Conservation (phyloP, 1,139 yeast genomes). For the Geotrichum cucujoidarum region DNA sequence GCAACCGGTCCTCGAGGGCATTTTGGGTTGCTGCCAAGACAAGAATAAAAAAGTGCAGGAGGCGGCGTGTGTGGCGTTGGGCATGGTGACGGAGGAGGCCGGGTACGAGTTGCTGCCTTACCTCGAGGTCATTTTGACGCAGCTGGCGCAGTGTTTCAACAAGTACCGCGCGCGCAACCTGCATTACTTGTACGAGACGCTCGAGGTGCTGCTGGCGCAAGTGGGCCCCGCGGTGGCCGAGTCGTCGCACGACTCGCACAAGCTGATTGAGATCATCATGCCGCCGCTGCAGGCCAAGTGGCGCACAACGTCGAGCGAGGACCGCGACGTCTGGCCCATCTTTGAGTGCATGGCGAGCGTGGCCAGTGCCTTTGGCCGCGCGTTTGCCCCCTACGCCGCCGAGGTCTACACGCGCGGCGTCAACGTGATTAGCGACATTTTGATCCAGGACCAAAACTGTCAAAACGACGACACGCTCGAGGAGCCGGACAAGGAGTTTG, state of each 20-base stretch:
- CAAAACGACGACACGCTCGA: constrained; percentile 54
- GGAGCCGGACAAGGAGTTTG: constrained; percentile 84
- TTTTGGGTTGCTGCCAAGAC: constrained; percentile 72
- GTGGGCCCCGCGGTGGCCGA: constrained; percentile 43
- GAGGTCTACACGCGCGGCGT: constrained; percentile 82
- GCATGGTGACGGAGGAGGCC: constrained; percentile 74
- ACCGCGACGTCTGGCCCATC: constrained; percentile 83
- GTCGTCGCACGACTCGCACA: constrained; percentile 39
- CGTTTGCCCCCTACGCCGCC: constrained; percentile 83
- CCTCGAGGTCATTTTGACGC: constrained; percentile 61
- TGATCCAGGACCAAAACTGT: constrained; percentile 61
- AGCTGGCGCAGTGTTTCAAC: constrained; percentile 67
- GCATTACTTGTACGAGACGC: constrained; percentile 78
- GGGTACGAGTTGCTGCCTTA: constrained; percentile 56
- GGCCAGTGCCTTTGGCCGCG: constrained; percentile 79
- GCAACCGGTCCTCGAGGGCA: constrained; percentile 66
- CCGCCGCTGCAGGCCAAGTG: constrained; percentile 82
- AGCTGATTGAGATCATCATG: constrained; percentile 56
- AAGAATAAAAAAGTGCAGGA: constrained; percentile 88
- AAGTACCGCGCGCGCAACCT: constrained; percentile 78
- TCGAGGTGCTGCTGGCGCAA: constrained; percentile 85
- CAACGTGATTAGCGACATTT: constrained; percentile 61
- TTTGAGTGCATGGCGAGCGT: constrained; percentile 89
- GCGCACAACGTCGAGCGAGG: constrained; percentile 68
- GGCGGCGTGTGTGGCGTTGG: constrained; percentile 84